Evolutionary conservation across 2,329 filamentous ascomycete genomes (phyloP), one percentile per base, ranked within the genome.

Genomic region (Xenoacremonium recifei): DNA sequence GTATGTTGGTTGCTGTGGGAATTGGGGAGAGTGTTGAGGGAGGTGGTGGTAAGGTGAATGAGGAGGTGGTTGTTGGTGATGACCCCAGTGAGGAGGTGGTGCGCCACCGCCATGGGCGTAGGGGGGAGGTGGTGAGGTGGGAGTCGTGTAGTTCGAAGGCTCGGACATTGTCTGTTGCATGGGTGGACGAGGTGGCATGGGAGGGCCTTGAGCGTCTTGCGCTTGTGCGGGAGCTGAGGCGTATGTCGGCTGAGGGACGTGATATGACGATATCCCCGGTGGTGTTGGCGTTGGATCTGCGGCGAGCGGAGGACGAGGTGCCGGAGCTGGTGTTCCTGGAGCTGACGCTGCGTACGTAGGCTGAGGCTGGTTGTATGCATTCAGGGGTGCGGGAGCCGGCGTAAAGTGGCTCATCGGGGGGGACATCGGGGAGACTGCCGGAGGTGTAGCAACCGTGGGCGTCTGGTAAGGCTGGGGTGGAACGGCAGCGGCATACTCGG

Each of bases 111-210:
- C 38, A 20, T 53, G 52, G n/a, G 41, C 42, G 42, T 58, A 58
- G 4, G 55, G 52, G 36, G 55, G 55, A 11, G 53, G 55, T 9
- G 55, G 55, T 19, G 53, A 55, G 21, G 48, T 46, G 10, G 53
- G 46, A 15, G 37, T 42, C n/a, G 39, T 18, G 10, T 32, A 19
- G 21, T 42, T 34, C 7, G 37, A 19, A 12, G 53, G 37, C 21
- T 41, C 39, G 20, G 39, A 45, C 7, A 17, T 42, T 19, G 42
- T 20, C 15, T 52, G 49, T 17, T 46, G 49, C 6, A 33, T 15
- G 15, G 45, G 41, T 7, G 42, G 37, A 21, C 42, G 54, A 3
- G 37, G 21, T 15, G 37, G 36, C 23, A 27, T 27, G 12, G 37
- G 21, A 19, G 37, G 37, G 18, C 20, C 19, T 30, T 33, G 33